A percentile compares a stretch with the other conserved stretches of the same genome.
Conservation (phyloP, 2,329 filamentous ascomycete species). For the Lecanicillium sp. region DNA sequence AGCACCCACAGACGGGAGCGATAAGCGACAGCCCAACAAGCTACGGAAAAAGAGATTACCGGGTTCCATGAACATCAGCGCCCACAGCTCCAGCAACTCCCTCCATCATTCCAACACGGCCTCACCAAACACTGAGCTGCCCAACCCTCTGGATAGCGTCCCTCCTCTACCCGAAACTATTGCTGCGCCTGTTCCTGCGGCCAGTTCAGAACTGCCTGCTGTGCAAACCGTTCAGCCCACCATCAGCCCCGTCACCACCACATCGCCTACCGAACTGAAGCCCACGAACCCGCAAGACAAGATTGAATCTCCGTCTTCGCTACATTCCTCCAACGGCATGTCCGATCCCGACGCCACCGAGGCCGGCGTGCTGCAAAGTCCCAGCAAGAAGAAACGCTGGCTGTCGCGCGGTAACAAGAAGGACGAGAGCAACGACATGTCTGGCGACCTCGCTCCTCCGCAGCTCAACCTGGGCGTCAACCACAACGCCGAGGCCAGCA, state of each 20-base stretch:
- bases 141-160: constrained; percentile 40
- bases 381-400: constrained; percentile 62
- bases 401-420: constrained; percentile 63
- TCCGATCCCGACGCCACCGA: constrained; percentile 67
- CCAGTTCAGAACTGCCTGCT: constrained; percentile 15
- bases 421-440: constrained; percentile 44
- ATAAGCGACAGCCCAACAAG: constrained; percentile 77
- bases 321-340: constrained; percentile 72
- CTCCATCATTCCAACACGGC: constrained; percentile 43
- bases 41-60: constrained; percentile 79
- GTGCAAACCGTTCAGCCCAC: constrained; percentile 14
- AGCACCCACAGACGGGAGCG: constrained; percentile 53
- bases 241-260: constrained; percentile 13
- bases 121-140: constrained; percentile 40
- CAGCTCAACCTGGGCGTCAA: constrained; percentile 52
- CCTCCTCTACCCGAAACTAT: constrained; percentile 17
- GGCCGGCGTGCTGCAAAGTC: constrained; percentile 36
- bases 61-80: constrained; percentile 73
- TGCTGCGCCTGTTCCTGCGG: constrained; percentile 16
- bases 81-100: constrained; percentile 83
- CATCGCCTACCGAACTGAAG: neutral
- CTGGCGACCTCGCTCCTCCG: constrained; percentile 38
- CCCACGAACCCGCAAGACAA: constrained; percentile 46
- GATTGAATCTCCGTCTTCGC: constrained; percentile 71
- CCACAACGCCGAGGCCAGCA: constrained; percentile 58